phyloP scores from a whole-genome alignment of 495 filamentous ascomycete genomes.

The Trichoderma virens region DNA sequence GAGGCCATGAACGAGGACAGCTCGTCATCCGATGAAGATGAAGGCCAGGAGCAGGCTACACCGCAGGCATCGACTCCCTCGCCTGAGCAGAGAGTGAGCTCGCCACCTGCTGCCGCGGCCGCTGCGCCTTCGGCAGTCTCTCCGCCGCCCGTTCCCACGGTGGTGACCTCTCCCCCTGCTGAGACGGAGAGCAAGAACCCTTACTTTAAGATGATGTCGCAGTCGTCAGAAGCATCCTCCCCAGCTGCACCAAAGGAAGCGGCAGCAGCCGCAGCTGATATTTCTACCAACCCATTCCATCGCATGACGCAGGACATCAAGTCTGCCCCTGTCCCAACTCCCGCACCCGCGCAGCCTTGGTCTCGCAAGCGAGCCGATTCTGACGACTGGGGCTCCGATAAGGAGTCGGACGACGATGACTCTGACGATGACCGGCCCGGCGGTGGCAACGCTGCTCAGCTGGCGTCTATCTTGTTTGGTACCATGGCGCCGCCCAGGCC shows the following conservation, averaged over 20 bases:
- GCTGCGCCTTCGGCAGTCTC: slow-evolving; percentile 21
- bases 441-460: slow-evolving; percentile 76
- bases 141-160: slow-evolving; percentile 35
- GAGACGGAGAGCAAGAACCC: slow-evolving; percentile 45
- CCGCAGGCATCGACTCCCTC: slow-evolving; percentile 79
- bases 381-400: slow-evolving; percentile 86
- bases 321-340: slow-evolving; percentile 22
- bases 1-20: slow-evolving; percentile 67
- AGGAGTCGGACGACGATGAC: slow-evolving; percentile 65
- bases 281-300: slow-evolving; percentile 94
- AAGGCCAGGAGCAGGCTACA: slow-evolving; percentile 72
- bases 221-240: slow-evolving; percentile 38
- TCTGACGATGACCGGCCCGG: slow-evolving; percentile 63
- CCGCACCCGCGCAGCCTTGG: slow-evolving; percentile 23
- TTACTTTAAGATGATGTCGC: slow-evolving; percentile 45
- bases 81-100: slow-evolving; percentile 38
- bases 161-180: slow-evolving; percentile 37
- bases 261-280: slow-evolving; percentile 38
- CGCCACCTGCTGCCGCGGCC: slow-evolving; percentile 32
- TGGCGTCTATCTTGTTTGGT: slow-evolving; percentile 90
- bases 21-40: slow-evolving; percentile 80
- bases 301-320: slow-evolving; percentile 59
- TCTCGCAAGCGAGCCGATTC: slow-evolving; percentile 34
- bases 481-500: slow-evolving; percentile 95
- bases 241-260: slow-evolving; percentile 35